phyloP scores from a whole-genome alignment of 2,329 filamentous ascomycete genomes.

The Arachnomyces sp. region DNA sequence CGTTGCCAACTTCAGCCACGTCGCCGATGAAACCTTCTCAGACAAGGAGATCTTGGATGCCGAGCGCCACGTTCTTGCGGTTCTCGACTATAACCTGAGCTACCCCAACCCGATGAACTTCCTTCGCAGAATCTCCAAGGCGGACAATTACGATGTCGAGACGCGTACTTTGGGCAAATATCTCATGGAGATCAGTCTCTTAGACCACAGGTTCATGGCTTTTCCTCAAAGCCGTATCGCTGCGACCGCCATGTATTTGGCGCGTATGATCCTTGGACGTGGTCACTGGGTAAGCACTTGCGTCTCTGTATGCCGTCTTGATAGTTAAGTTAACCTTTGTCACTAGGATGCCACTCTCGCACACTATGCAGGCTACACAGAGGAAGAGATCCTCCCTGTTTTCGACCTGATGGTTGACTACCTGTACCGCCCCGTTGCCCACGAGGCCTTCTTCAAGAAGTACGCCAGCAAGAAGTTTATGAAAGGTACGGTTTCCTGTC shows the following conservation, averaged over 20 bases:
- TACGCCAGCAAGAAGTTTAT: conserved; percentile 99
- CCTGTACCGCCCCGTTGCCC: conserved; percentile 76
- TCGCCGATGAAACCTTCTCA: conserved; percentile 92
- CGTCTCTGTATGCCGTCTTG: conserved; percentile 13
- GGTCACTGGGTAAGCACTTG: conserved; percentile 69
- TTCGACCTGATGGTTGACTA: conserved; percentile 96
- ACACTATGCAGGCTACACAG: conserved; percentile 87
- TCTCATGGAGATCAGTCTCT: conserved; percentile 88
- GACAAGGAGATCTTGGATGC: conserved; percentile 93
- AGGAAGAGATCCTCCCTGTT: conserved; percentile 86
- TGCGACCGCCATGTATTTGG: conserved; percentile 89
- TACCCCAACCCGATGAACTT: conserved; percentile 99
- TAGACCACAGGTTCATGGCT: conserved; percentile 88
- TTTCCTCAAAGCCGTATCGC: conserved; percentile 85
- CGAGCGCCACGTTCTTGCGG: conserved; percentile 87
- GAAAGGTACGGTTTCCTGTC: conserved; percentile 60
- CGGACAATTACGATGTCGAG: conserved; percentile 98
- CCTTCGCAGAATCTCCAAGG: conserved; percentile 94
- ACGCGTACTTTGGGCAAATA: conserved; percentile 97
- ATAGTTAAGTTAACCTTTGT: conserved; percentile 15
- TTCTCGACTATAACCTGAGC: conserved; percentile 92
- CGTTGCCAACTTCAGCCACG: conserved; percentile 92
- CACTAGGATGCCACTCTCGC: conserved; percentile 68
- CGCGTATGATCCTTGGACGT: conserved; percentile 80
- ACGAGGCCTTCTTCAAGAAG: conserved; percentile 99